phyloP scores from a whole-genome alignment of 139 green algal genomes.

The Chlorella sp. region DNA sequence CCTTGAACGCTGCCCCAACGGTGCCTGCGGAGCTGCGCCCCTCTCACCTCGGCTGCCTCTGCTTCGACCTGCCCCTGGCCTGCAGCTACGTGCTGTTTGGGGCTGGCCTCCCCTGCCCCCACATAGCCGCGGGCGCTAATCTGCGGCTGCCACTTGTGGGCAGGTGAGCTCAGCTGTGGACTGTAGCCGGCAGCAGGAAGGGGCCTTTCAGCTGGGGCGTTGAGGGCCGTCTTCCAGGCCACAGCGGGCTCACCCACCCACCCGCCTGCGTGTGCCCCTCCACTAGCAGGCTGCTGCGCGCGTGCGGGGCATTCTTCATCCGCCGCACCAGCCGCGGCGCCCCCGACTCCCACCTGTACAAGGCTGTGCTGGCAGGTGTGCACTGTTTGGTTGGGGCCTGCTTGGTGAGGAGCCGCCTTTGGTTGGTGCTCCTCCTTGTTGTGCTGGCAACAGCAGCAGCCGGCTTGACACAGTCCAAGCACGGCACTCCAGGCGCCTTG shows the following conservation, averaged over 20 bases:
- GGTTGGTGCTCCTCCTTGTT: not conserved
- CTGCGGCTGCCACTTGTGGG: slow-evolving; percentile 55
- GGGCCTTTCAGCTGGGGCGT: no score
- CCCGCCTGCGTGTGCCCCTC: no score
- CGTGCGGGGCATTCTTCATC: slow-evolving; percentile 63
- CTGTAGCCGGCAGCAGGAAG: not conserved
- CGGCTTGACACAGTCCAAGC: no score
- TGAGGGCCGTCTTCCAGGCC: no score
- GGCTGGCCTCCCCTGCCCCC: slow-evolving; percentile 42
- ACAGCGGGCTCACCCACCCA: no score
- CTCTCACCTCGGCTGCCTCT: no score
- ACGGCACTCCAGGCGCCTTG: no score
- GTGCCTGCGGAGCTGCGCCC: no score
- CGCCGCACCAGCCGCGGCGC: slow-evolving; percentile 36
- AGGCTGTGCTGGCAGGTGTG: slow-evolving; percentile 41
- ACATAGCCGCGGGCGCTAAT: slow-evolving; percentile 63
- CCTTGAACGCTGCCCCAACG: no score
- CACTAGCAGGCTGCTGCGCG: slow-evolving; percentile 48
- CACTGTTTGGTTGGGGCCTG: not conserved
- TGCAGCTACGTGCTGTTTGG: slow-evolving; percentile 51
- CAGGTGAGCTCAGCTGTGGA: not conserved
- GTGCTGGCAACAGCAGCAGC: no score
- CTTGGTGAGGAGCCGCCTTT: no score
- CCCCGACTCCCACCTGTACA: slow-evolving; percentile 48
- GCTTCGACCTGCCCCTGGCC: no score